Evolutionary conservation across 2,329 filamentous ascomycete species (phyloP), one percentile per base, ranked within the genome.

Genomic region (Diplodia corticola): DNA sequence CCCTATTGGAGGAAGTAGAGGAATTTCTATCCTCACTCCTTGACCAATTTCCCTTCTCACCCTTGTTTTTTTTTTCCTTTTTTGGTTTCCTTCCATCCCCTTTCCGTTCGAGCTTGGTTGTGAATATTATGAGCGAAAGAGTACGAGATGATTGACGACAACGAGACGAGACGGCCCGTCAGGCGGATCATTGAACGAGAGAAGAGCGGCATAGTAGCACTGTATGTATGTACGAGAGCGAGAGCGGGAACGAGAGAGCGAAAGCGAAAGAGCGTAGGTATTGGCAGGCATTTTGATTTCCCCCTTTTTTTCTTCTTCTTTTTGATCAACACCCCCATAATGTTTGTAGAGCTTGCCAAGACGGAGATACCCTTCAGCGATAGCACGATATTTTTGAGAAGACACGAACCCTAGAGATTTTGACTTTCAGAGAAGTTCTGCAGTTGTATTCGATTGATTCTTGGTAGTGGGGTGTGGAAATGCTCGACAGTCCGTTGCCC

Each of bases 281-380:
- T 44, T 44, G 40, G n/a, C 40, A 28, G 35, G 55, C 24, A 40
- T 33, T 10, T 33, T 28, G 12, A 10, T 26, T 60, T 44, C 13
- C 28, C 20, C 7, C 53, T n/a, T 12, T 44, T 20, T 48, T 30
- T 12, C 20, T 20, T 48, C 20, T 61, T 24, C 24, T 20, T 4
- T 20, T 5, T 22, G 5, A 15, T 4, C 20, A 7, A 1, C n/a
- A 37, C 37, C 40, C 40, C 40, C 7, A 20, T 44, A 44, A 44
- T 44, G 40, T 44, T 44, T 44, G 40, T 44, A 44, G 40, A 44
- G 40, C 40, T 44, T 44, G 40, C 40, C 40, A 44, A 40, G 50
- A 22, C 44, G 44, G 26, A n/a, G n/a, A 61, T 37, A 61, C 57
- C 44, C 57, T 35, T 61, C 28, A 60, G 26, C 57, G 57, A 49